Evolutionary conservation across 2,329 filamentous ascomycete genomes (phyloP).

Genomic region (Ophiostoma himal-ulmi): DNA sequence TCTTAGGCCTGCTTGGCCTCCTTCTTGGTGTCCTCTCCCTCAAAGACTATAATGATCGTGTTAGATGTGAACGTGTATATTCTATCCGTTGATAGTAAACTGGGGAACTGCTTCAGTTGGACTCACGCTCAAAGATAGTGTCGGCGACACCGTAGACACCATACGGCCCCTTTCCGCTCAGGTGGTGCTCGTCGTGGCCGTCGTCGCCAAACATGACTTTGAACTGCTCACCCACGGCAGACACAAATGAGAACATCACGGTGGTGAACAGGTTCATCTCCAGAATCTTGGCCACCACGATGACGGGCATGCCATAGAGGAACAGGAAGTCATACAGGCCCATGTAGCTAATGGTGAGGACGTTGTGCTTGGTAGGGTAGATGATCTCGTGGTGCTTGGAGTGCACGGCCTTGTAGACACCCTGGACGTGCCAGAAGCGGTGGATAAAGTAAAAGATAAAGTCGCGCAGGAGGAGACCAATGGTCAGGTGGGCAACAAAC

Average conservation of each 20-base stretch:
- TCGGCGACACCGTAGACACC: slow-evolving; percentile 9
- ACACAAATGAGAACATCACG: slow-evolving; percentile 6
- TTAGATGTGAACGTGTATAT: not conserved
- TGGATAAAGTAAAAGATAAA: slow-evolving; percentile 10
- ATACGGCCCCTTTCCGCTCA: slow-evolving; percentile 4
- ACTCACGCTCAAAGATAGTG: slow-evolving; percentile 1
- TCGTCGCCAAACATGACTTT: slow-evolving; percentile 9
- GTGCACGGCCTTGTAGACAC: slow-evolving; percentile 3
- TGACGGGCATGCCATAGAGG: slow-evolving; percentile 9
- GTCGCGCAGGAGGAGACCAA: slow-evolving; percentile 7
- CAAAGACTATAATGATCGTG: not conserved
- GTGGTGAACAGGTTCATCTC: slow-evolving; percentile 12
- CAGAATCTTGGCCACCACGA: not conserved
- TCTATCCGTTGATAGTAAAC: too few relatives aligned
- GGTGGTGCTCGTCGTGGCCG: slow-evolving; percentile 14
- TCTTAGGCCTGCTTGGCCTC: not conserved
- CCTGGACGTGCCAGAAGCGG: slow-evolving; percentile 5
- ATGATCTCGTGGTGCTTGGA: slow-evolving; percentile 14
- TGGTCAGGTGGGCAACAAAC: slow-evolving; percentile 4
- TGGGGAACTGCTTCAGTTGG: too few relatives aligned
- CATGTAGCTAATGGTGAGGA: slow-evolving; percentile 16
- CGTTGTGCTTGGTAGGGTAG: slow-evolving; percentile 11
- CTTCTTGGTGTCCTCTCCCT: not conserved
- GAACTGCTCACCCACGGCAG: slow-evolving; percentile 3
- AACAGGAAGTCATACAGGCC: not conserved